phyloP scores from a whole-genome alignment of 2,329 filamentous ascomycete genomes.

The Aspergillus novofumigatus region DNA sequence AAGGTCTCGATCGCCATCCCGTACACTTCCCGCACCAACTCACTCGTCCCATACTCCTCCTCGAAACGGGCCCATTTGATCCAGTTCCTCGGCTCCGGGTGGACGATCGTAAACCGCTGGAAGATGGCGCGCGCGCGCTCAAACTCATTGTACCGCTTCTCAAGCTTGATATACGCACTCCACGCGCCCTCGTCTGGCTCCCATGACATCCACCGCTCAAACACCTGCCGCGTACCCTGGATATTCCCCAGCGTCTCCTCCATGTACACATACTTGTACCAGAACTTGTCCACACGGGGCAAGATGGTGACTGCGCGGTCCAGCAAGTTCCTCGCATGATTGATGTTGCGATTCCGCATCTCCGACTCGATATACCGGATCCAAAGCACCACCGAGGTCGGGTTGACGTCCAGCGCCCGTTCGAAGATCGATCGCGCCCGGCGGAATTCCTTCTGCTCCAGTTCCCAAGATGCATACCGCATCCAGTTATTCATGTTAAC shows the following conservation, averaged over 20 bases:
- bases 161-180: slow-evolving; percentile 93
- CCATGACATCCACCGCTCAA: slow-evolving; percentile 98
- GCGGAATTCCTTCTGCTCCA: slow-evolving; percentile 95
- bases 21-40: slow-evolving; percentile 87
- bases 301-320: slow-evolving; percentile 92
- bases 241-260: slow-evolving; percentile 97
- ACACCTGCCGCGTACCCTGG: slow-evolving; percentile 84
- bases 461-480: slow-evolving; percentile 94
- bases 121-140: slow-evolving; percentile 88
- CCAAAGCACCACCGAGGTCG: slow-evolving; percentile 83
- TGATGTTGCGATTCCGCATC: slow-evolving; percentile 94
- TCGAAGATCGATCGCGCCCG: slow-evolving; percentile 92
- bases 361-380: slow-evolving; percentile 92
- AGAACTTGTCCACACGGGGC: slow-evolving; percentile 89
- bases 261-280: slow-evolving; percentile 99
- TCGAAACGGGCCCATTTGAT: slow-evolving; percentile 99
- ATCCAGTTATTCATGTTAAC: slow-evolving; percentile 99
- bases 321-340: slow-evolving; percentile 89
- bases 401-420: slow-evolving; percentile 84
- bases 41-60: slow-evolving; percentile 89
- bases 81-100: slow-evolving; percentile 94
- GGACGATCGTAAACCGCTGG: slow-evolving; percentile 82
- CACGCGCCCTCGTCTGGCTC: slow-evolving; percentile 94
- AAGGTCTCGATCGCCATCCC: slow-evolving; percentile 82
- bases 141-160: slow-evolving; percentile 91